Evolutionary conservation across 2,329 filamentous ascomycete species (phyloP).

Genomic region (Penicillium sp.): DNA sequence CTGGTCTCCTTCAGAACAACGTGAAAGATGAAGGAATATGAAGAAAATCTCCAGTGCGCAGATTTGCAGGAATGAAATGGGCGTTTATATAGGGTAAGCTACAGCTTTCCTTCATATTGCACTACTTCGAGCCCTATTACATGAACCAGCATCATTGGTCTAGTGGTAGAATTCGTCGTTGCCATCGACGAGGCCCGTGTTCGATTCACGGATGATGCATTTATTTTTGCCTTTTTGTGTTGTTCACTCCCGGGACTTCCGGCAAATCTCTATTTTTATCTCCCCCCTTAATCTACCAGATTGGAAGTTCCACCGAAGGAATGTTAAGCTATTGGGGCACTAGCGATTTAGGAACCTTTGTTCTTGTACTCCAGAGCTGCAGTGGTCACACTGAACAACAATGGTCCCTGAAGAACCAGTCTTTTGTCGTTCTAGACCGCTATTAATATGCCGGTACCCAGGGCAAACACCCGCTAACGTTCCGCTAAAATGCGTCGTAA

Average conservation of each 20-base stretch:
- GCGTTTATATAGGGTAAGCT: too few species aligned
- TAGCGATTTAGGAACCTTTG: neutral
- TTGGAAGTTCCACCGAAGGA: neutral
- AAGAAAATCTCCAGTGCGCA: too few species aligned
- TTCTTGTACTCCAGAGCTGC: neutral
- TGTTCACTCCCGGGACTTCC: neutral
- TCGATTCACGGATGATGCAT: conserved; percentile 46
- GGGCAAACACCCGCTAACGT: neutral
- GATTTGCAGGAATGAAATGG: too few species aligned
- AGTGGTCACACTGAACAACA: neutral
- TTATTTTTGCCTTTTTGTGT: neutral
- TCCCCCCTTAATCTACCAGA: neutral
- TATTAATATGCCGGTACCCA: neutral
- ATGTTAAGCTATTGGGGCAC: neutral
- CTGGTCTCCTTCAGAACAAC: too few species aligned
- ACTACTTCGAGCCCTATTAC: accelerated
- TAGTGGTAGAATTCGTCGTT: conserved; percentile 49
- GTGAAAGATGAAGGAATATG: too few species aligned
- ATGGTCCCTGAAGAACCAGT: neutral
- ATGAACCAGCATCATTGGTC: conserved; percentile 43
- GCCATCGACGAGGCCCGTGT: conserved; percentile 49
- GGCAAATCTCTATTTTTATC: neutral
- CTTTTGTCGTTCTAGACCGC: neutral
- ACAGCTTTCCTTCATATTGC: neutral
- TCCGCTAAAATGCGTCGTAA: neutral